These are phyloP conservation scores for Phytomonas francai DNA, from an alignment of 208 protist genomes.

Conservation along the genomic window DNA sequence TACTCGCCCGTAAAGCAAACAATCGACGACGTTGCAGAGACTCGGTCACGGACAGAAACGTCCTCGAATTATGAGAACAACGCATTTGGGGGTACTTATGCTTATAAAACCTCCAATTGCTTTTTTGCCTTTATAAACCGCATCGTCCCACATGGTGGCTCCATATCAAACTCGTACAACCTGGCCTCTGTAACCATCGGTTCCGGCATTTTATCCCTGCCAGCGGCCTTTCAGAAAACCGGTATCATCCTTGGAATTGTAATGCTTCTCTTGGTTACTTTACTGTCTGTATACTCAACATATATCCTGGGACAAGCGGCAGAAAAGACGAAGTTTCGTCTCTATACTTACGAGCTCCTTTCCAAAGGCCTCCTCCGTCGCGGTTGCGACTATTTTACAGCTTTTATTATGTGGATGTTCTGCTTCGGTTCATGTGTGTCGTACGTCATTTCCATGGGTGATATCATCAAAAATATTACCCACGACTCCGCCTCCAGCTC, in stretches of 20 bases:
- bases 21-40: not conserved
- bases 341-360: slow-evolving; percentile 57
- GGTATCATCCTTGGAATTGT: slow-evolving; percentile 46
- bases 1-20: slow-evolving; percentile 1
- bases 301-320: slow-evolving; percentile 65
- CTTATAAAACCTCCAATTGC: slow-evolving; percentile 28
- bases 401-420: slow-evolving; percentile 75
- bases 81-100: slow-evolving; percentile 16
- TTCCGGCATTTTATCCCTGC: slow-evolving; percentile 66
- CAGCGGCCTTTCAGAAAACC: slow-evolving; percentile 53
- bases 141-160: slow-evolving; percentile 64
- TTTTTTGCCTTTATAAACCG: slow-evolving; percentile 28
- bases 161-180: slow-evolving; percentile 60
- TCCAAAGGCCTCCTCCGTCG: slow-evolving; percentile 58
- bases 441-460: slow-evolving; percentile 76
- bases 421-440: slow-evolving; percentile 77
- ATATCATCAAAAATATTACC: slow-evolving; percentile 40
- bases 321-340: slow-evolving; percentile 42
- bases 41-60: not conserved
- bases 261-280: slow-evolving; percentile 46
- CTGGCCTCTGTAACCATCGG: slow-evolving; percentile 73
- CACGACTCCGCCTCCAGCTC: slow-evolving; percentile 27
- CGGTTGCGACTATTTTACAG: slow-evolving; percentile 67
- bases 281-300: slow-evolving; percentile 72
- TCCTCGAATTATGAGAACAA: not conserved